Evolutionary conservation across 2,329 filamentous ascomycete species (phyloP).

Genomic region (Verticillium zaregamsianum): DNA sequence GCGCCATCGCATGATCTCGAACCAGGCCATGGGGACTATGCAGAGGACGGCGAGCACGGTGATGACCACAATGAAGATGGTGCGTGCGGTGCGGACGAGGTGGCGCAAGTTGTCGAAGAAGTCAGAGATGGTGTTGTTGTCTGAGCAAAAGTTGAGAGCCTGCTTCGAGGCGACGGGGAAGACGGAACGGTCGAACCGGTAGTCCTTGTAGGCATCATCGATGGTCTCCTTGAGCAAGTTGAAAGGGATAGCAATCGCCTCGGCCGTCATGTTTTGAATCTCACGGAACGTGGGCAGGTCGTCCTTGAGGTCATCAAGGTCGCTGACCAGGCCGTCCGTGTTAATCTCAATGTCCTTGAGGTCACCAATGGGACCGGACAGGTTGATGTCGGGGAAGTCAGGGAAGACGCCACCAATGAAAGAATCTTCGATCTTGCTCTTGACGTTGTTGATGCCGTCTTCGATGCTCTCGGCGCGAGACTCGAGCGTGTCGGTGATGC

Average conservation of each 20-base stretch:
- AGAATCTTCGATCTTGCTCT: conserved; percentile 32
- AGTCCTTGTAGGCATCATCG: conserved; percentile 65
- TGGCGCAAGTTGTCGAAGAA: conserved; percentile 75
- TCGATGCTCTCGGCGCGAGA: conserved; percentile 46
- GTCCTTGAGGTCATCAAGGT: conserved; percentile 67
- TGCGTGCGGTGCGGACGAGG: conserved; percentile 64
- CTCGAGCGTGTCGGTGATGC: conserved; percentile 57
- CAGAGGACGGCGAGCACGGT: conserved; percentile 65
- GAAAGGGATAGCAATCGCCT: conserved; percentile 74
- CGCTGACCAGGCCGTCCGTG: conserved; percentile 56
- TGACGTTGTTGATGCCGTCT: conserved; percentile 46
- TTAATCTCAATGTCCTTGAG: conserved; percentile 69
- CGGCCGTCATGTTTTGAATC: conserved; percentile 76
- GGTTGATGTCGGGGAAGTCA: conserved; percentile 51
- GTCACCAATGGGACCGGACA: conserved; percentile 59
- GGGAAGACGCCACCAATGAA: conserved; percentile 47
- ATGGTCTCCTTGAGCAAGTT: conserved; percentile 71
- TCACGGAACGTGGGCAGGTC: conserved; percentile 80
- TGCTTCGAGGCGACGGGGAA: conserved; percentile 85
- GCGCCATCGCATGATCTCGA: conserved; percentile 75
- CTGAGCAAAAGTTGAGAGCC: conserved; percentile 80
- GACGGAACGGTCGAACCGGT: conserved; percentile 70
- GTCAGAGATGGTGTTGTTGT: conserved; percentile 73
- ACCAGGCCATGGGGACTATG: conserved; percentile 74
- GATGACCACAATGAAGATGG: conserved; percentile 73